A percentile compares a stretch with the other conserved stretches of the same genome.
phyloP scores from a whole-genome alignment of 306 rosid genomes.

The Vigna mungo region DNA sequence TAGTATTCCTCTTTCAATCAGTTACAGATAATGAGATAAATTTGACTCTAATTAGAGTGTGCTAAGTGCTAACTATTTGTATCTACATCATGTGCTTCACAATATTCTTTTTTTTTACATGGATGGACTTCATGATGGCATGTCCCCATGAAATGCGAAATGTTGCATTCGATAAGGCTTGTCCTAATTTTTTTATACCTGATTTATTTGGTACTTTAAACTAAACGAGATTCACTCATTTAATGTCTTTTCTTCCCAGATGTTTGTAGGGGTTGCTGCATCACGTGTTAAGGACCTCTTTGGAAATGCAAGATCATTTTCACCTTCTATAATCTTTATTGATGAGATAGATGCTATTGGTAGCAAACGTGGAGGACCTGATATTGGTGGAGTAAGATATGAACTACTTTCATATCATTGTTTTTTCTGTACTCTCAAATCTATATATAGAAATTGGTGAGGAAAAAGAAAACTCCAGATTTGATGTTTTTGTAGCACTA shows the following conservation, averaged over 20 bases:
- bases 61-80: conserved; percentile 25
- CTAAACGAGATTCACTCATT: conserved; percentile 33
- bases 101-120: conserved; percentile 37
- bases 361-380: conserved; percentile 99
- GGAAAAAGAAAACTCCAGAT: conserved; percentile 6
- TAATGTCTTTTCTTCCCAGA: conserved; percentile 56
- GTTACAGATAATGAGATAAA: conserved; percentile 17
- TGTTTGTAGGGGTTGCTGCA: conserved; percentile 99
- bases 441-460: neutral
- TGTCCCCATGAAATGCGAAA: conserved; percentile 18
- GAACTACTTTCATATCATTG: conserved; percentile 29
- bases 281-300: conserved; percentile 98
- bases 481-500: conserved; percentile 23
- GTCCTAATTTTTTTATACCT: conserved; percentile 24
- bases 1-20: conserved; percentile 34
- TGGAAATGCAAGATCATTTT: conserved; percentile 83
- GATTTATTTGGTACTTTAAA: conserved; percentile 13
- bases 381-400: conserved; percentile 94
- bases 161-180: conserved; percentile 29
- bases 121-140: conserved; percentile 32
- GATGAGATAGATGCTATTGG: conserved; percentile 99
- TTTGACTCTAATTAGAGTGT: conserved; percentile 31
- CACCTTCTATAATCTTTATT: conserved; percentile 94
- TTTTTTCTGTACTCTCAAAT: neutral
- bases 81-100: conserved; percentile 22